Conservation (phyloP, 106 monocot species). For the Apostasia ramifera region DNA sequence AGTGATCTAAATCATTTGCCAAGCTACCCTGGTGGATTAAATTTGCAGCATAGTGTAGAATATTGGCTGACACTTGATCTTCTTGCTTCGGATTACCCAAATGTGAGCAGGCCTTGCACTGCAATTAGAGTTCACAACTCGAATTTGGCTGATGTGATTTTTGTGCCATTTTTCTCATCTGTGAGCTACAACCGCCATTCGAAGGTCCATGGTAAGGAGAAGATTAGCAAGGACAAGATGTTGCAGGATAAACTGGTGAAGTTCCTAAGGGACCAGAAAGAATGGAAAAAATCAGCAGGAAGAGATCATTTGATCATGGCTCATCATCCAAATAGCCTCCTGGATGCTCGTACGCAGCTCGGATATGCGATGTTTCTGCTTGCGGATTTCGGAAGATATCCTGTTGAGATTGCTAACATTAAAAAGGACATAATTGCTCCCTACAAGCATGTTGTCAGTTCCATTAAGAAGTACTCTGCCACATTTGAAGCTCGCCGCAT, state of each 20-base stretch:
- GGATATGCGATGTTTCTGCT: slow-evolving; percentile 49
- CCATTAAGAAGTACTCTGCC: slow-evolving; percentile 30
- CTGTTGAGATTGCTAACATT: slow-evolving; percentile 56
- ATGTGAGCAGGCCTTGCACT: slow-evolving; percentile 27
- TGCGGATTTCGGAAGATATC: slow-evolving; percentile 82
- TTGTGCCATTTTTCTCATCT: slow-evolving; percentile 96
- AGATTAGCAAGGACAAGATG: slow-evolving; percentile 31
- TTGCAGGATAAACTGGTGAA: slow-evolving; percentile 66
- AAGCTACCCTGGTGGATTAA: slow-evolving; percentile 74
- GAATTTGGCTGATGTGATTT: slow-evolving; percentile 54
- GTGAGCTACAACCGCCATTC: slow-evolving; percentile 81
- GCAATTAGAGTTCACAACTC: slow-evolving; percentile 58
- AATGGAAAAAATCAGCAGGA: slow-evolving; percentile 63
- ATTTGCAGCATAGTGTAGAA: slow-evolving; percentile 86
- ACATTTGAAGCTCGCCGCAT: slow-evolving; percentile 41
- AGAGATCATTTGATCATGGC: slow-evolving; percentile 70
- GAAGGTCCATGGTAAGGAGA: slow-evolving; percentile 43
- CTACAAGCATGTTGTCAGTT: slow-evolving; percentile 44
- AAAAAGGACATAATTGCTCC: slow-evolving; percentile 65
- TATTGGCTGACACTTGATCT: slow-evolving; percentile 94
- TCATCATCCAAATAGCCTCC: slow-evolving; percentile 90
- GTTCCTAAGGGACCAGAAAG: slow-evolving; percentile 36
- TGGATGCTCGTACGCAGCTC: slow-evolving; percentile 34
- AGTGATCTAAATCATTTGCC: slow-evolving; percentile 27
- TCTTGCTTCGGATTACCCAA: slow-evolving; percentile 33